Conservation (phyloP, 352 stramenopile genomes). For the Phytophthora litchii region DNA sequence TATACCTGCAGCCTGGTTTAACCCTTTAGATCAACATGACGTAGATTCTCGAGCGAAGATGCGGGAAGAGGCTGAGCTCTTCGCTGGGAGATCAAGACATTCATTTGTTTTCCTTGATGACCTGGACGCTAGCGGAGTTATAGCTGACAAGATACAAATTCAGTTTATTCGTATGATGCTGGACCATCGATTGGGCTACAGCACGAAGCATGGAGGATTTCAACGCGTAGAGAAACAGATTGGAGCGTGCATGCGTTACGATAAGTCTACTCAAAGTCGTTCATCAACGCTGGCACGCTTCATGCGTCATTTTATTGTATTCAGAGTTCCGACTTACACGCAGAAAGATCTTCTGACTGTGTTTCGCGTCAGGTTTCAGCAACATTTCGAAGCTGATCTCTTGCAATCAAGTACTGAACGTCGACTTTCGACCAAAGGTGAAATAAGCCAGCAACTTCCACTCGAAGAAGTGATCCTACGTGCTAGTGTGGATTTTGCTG, state of each 20-base stretch:
- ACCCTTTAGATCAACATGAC: conserved; percentile 7
- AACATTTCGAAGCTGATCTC: conserved; percentile 26
- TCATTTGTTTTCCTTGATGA: conserved; percentile 70
- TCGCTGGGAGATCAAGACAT: conserved; percentile 26
- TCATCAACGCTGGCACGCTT: conserved; percentile 27
- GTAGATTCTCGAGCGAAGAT: conserved; percentile 27
- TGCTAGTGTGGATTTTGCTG: conserved; percentile 54
- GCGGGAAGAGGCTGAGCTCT: conserved; percentile 49
- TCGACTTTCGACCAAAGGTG: conserved; percentile 9
- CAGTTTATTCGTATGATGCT: conserved; percentile 59
- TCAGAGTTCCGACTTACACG: conserved; percentile 48
- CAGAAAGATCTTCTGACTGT: conserved; percentile 54
- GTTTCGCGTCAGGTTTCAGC: conserved; percentile 52
- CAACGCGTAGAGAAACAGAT: conserved; percentile 41
- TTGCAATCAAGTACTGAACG: neutral
- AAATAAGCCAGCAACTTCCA: conserved; percentile 30
- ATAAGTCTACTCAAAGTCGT: neutral
- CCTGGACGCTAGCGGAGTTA: conserved; percentile 23
- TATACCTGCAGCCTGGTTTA: conserved; percentile 54
- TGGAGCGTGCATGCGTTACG: conserved; percentile 43
- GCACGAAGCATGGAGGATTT: conserved; percentile 35
- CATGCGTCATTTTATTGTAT: conserved; percentile 56
- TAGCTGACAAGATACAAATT: conserved; percentile 16
- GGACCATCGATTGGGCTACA: conserved; percentile 50
- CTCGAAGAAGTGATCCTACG: conserved; percentile 57